These are phyloP conservation scores for Letharia columbiana DNA, from an alignment of 495 filamentous ascomycete species.

Conservation along the genomic window DNA sequence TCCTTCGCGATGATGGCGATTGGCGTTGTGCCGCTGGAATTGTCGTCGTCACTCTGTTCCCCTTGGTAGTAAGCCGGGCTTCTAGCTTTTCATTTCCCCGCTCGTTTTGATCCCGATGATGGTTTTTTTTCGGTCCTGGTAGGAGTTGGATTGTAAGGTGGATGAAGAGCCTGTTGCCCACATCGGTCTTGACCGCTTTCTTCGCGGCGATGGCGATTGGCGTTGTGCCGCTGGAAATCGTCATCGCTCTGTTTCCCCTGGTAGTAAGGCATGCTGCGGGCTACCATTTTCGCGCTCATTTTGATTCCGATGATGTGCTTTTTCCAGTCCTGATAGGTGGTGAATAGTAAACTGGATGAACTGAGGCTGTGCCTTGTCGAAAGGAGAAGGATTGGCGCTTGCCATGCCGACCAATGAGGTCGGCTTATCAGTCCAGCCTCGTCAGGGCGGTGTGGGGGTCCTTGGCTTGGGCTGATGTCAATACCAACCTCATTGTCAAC, in stretches of 20 bases:
- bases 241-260: neutral
- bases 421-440: neutral
- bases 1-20: neutral
- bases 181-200: neutral
- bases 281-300: neutral
- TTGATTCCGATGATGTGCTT: neutral
- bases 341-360: neutral
- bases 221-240: neutral
- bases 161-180: neutral
- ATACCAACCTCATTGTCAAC: neutral
- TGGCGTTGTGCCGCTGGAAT: neutral
- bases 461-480: neutral
- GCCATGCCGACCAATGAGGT: neutral
- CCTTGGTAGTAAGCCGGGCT: no score
- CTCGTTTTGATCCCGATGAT: no score
- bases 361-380: neutral
- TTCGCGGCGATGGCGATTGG: neutral
- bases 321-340: neutral
- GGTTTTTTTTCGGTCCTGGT: no score
- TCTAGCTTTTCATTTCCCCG: no score
- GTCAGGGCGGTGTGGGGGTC: neutral
- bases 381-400: neutral
- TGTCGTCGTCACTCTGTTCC: no score
- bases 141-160: no score
- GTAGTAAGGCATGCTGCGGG: neutral